Evolutionary conservation across 2,329 filamentous ascomycete genomes (phyloP).

Genomic region (Trichoderma atrobrunneum): DNA sequence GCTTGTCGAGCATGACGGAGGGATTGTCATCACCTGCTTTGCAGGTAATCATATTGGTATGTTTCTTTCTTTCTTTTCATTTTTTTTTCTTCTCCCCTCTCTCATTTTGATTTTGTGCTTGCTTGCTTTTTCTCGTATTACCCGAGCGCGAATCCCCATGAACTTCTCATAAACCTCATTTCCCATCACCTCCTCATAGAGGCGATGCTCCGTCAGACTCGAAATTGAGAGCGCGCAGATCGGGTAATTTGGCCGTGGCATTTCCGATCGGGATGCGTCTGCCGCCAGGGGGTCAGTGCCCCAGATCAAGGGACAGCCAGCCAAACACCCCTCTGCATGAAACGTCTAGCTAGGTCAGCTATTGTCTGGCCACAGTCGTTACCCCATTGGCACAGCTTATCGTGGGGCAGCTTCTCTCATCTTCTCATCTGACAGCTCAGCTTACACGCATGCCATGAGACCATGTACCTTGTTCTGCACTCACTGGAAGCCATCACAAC

Average conservation of each 20-base stretch:
- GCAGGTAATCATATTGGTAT: constrained; percentile 73
- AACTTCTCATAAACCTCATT: not conserved
- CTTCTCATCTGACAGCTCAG: constrained; percentile 1
- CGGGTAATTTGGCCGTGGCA: constrained; percentile 19
- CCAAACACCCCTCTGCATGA: constrained; percentile 17
- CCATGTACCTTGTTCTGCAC: not conserved
- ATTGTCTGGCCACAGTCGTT: constrained; percentile 4
- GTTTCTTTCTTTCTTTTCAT: constrained; percentile 32
- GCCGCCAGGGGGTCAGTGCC: constrained; percentile 16
- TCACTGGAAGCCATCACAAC: not conserved
- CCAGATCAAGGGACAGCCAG: constrained; percentile 10
- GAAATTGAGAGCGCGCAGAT: constrained; percentile 13
- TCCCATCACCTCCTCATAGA: not conserved
- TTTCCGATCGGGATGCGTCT: constrained; percentile 18
- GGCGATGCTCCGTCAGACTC: constrained; percentile 3
- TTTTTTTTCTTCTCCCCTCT: not conserved
- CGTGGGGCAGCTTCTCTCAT: constrained; percentile 9
- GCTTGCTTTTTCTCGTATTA: not conserved
- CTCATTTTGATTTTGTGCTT: not conserved
- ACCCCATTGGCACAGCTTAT: constrained; percentile 10
- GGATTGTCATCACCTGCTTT: constrained; percentile 48
- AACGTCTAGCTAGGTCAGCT: constrained; percentile 11
- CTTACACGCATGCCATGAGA: constrained; percentile 6
- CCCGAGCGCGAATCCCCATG: not conserved
- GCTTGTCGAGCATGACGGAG: constrained; percentile 22